Evolutionary conservation across 1,284 basidiomycete species (phyloP), one percentile per base, ranked within the genome.

Genomic region (Cutaneotrichosporon mucoides): DNA sequence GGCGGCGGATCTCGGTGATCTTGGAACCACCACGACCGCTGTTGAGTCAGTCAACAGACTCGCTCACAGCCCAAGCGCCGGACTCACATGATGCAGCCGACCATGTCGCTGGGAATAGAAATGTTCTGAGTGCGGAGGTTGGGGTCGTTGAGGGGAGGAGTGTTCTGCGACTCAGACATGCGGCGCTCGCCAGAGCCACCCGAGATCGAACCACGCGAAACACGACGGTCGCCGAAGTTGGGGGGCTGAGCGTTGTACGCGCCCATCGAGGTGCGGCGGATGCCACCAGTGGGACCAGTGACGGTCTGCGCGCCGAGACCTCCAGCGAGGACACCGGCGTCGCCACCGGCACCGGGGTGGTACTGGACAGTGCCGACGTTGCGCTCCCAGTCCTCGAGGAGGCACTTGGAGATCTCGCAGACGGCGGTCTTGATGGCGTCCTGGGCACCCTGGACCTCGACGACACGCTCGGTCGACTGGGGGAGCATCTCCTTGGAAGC

Each of bases 401-500:
- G 82, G 77, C 92, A 97, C 76, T 92, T 91, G 53, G 88, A 91
- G 78, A 99, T 97, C 80, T 99, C 94, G 74, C 88, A 86, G 61
- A 97, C 87, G 55, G 94, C 95, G 66, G 86, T 87, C 59, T 89
- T 87, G 74, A 98, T 97, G 49, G 90, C 84, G 64, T 96, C 92
- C 40, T 92, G 88, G 43, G 88, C 83, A 57, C 94, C 94, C 77
- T 97, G 92, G 53, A 98, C 91, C 78, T 97, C 94, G 64, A 98
- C 94, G 67, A 97, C 89, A 63, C 94, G 90, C 80, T 99, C 96
- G 44, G 96, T 99, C 44, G 92, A 97, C 76, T 97, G 94, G 13
- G 96, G 94, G 37, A 99, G 86, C 91, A 99, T 97, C 71, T 97
- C 91, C 80, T 99, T 98, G 66, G 91, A 92, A 16, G 96, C 96